Percentiles rank a stretch among this genome's conserved stretches.
Conservation (phyloP, 108 stramenopile genomes). For the Aureococcus anophagefferens region DNA sequence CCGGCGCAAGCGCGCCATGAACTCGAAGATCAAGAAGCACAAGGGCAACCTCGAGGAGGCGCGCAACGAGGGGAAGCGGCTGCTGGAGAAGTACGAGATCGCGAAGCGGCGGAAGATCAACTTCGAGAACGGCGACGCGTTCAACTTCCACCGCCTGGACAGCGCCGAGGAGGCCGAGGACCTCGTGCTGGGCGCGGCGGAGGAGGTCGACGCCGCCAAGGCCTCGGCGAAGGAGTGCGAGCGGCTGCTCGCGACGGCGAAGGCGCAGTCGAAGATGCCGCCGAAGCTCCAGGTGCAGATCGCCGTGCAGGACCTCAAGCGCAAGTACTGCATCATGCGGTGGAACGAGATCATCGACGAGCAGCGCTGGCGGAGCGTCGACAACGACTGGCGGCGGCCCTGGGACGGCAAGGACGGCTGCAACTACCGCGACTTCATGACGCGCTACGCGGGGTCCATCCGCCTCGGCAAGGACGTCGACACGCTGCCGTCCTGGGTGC, state of each 20-base stretch:
- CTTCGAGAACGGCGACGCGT: conserved; percentile 4
- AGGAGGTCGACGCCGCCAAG: background rate
- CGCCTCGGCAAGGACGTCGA: too few relatives aligned
- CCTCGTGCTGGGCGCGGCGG: conserved; percentile 2
- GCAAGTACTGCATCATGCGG: conserved; percentile 19
- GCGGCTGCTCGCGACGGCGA: background rate
- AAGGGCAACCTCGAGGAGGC: background rate
- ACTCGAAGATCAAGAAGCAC: background rate
- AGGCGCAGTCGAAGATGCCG: conserved; percentile 3
- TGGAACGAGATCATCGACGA: conserved; percentile 4
- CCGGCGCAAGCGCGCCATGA: background rate
- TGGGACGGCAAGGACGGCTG: conserved; percentile 26
- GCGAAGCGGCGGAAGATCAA: conserved; percentile 7
- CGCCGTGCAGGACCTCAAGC: conserved; percentile 6
- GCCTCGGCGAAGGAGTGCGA: background rate
- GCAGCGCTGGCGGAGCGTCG: conserved; percentile 2
- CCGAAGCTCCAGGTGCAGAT: background rate
- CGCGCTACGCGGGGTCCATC: too few relatives aligned
- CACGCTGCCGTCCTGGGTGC: background rate
- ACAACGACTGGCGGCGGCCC: conserved; percentile 19
- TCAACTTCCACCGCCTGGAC: conserved; percentile 3
- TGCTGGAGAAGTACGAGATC: conserved; percentile 1
- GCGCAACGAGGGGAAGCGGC: background rate
- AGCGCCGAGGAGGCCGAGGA: conserved; percentile 2
- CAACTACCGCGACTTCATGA: background rate